These are phyloP conservation scores for Russula ochroleuca DNA, from an alignment of 768 basidiomycete species.

Conservation along the genomic window DNA sequence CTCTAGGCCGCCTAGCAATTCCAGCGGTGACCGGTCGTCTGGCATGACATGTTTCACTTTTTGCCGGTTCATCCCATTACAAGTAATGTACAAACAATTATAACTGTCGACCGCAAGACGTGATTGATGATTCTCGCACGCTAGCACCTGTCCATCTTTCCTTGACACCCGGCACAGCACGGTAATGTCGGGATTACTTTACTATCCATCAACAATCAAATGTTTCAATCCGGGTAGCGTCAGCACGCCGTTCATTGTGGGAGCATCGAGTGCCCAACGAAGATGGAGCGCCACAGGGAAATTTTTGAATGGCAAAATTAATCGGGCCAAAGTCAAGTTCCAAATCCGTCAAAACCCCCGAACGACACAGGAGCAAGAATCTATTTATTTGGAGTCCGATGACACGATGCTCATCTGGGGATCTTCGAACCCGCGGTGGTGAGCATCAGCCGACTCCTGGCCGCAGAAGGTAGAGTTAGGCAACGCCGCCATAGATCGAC, in stretches of 20 bases:
- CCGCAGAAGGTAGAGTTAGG: neutral
- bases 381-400: conserved; percentile 5
- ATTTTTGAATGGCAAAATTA: neutral
- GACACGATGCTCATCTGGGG: neutral
- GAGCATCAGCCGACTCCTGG: neutral
- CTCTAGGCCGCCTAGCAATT: neutral
- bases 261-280: neutral
- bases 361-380: conserved; percentile 2
- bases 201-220: neutral
- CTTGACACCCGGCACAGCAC: neutral
- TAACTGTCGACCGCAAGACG: neutral
- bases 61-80: neutral
- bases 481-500: neutral
- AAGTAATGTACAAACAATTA: neutral
- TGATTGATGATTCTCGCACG: conserved; percentile 14
- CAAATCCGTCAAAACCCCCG: conserved; percentile 11
- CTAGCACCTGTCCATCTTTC: neutral
- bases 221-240: neutral
- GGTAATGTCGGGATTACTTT: neutral
- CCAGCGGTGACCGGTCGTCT: neutral
- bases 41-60: neutral
- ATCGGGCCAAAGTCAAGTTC: conserved; percentile 5
- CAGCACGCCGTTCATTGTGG: neutral
- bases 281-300: conserved; percentile 7
- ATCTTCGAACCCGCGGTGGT: conserved; percentile 4